Evolutionary conservation across 1,284 basidiomycete species (phyloP).

Genomic region (Abortiporus biennis): DNA sequence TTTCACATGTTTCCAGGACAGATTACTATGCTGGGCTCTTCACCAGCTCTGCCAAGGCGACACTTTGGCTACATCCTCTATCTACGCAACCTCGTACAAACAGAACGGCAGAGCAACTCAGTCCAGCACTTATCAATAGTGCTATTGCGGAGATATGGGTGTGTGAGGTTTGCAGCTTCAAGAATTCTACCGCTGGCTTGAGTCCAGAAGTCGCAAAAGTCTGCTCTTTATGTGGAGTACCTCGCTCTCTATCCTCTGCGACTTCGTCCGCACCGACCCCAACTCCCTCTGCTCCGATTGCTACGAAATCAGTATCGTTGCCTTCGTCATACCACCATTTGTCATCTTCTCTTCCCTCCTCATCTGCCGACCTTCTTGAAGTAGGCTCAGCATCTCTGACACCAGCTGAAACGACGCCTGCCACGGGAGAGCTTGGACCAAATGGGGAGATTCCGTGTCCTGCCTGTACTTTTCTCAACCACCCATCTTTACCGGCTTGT

Average conservation of each 20-base stretch:
- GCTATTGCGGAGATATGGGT: slow-evolving; percentile 59
- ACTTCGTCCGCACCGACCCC: slow-evolving; percentile 7
- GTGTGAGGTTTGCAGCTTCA: slow-evolving; percentile 81
- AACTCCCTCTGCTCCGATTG: slow-evolving; percentile 18
- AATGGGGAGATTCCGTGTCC: slow-evolving; percentile 58
- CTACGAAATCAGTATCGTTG: slow-evolving; percentile 14
- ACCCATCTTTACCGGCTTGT: slow-evolving; percentile 68
- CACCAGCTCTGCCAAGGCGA: slow-evolving; percentile 87
- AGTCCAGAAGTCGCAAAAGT: slow-evolving; percentile 54
- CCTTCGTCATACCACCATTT: slow-evolving; percentile 19
- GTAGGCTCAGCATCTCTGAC: no score
- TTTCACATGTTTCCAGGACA: slow-evolving; percentile 69
- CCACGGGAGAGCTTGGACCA: not conserved
- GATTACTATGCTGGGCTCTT: slow-evolving; percentile 93
- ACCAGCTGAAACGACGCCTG: no score
- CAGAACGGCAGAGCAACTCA: no score
- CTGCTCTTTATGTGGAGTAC: slow-evolving; percentile 74
- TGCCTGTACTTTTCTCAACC: slow-evolving; percentile 91
- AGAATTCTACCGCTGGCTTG: slow-evolving; percentile 68
- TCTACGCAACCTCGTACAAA: slow-evolving; percentile 12
- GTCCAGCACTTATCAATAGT: slow-evolving; percentile 7
- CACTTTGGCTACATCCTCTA: slow-evolving; percentile 53
- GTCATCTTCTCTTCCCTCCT: slow-evolving; percentile 31
- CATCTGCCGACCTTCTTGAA: slow-evolving; percentile 22
- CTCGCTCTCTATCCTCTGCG: slow-evolving; percentile 29